These are phyloP conservation scores for Capsicum baccatum DNA, from an alignment of 257 asterid genomes.

Conservation along the genomic window DNA sequence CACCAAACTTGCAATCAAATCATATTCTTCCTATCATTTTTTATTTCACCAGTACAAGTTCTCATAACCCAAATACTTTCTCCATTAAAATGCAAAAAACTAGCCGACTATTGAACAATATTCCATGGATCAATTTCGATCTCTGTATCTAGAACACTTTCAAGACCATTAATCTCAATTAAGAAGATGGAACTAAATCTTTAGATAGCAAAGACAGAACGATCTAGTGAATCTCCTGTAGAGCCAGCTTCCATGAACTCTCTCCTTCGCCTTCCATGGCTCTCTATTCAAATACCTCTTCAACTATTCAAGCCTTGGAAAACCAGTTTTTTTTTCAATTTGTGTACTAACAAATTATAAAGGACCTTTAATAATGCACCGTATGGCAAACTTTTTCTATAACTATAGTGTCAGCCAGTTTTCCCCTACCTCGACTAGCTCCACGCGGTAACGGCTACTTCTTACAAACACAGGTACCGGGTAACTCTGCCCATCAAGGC, in stretches of 20 bases:
- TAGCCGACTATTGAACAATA: too few species aligned
- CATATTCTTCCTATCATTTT: conserved; percentile 14
- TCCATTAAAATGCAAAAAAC: background rate
- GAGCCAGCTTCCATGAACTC: conserved; percentile 5
- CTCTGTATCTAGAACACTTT: conserved; percentile 15
- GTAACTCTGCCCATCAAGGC: background rate
- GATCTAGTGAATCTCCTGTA: background rate
- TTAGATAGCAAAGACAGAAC: conserved; percentile 16
- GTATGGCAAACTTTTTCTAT: background rate
- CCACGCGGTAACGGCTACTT: background rate
- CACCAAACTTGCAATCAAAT: conserved; percentile 15
- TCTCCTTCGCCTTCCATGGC: background rate
- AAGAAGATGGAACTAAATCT: conserved; percentile 5
- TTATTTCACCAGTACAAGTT: conserved; percentile 9
- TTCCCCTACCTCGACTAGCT: background rate
- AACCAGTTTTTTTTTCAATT: background rate
- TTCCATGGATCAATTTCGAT: too few species aligned
- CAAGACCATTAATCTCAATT: background rate
- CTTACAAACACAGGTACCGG: background rate
- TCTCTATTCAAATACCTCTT: background rate
- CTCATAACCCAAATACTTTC: conserved; percentile 18
- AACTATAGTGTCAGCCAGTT: background rate
- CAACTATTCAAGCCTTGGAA: background rate
- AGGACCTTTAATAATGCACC: background rate
- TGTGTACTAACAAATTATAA: conserved; percentile 5